A percentile compares a stretch with the other conserved stretches of the same genome.
phyloP scores from a whole-genome alignment of 179 eudicot species.

The Sideroxylon spinosum region DNA sequence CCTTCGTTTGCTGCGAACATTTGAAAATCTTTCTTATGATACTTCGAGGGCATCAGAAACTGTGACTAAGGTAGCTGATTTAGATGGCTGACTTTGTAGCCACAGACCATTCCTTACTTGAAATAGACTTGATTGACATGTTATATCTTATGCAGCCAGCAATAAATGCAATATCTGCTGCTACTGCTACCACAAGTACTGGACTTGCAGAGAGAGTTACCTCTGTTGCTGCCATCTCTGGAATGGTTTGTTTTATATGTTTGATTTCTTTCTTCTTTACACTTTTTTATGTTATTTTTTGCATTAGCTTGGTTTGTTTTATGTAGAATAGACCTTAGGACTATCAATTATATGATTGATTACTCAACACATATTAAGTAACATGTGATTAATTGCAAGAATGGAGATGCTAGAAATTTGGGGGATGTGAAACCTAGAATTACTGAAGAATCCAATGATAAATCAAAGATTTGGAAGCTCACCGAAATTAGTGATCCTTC shows the following conservation, averaged over 20 bases:
- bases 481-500: slow-evolving; percentile 75
- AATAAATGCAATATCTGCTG: slow-evolving; percentile 52
- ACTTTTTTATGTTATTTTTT: neutral
- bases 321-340: slow-evolving; percentile 9
- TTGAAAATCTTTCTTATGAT: slow-evolving; percentile 62
- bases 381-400: slow-evolving; percentile 35
- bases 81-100: neutral
- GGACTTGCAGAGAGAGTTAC: slow-evolving; percentile 60
- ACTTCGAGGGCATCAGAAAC: slow-evolving; percentile 64
- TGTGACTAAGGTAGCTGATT: slow-evolving; percentile 50
- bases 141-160: slow-evolving; percentile 47
- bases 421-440: slow-evolving; percentile 75
- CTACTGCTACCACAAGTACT: slow-evolving; percentile 55
- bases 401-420: slow-evolving; percentile 64
- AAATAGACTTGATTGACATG: neutral
- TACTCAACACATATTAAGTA: neutral
- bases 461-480: slow-evolving; percentile 87
- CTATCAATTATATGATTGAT: neutral
- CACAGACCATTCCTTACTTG: neutral
- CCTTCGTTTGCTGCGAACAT: slow-evolving; percentile 50
- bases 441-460: slow-evolving; percentile 71
- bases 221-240: slow-evolving; percentile 51
- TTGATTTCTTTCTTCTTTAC: neutral
- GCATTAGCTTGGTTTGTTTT: neutral
- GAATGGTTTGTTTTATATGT: slow-evolving; percentile 42